Evolutionary conservation across 1,139 yeast species (phyloP).

Genomic region (Blastobotrys niveus): DNA sequence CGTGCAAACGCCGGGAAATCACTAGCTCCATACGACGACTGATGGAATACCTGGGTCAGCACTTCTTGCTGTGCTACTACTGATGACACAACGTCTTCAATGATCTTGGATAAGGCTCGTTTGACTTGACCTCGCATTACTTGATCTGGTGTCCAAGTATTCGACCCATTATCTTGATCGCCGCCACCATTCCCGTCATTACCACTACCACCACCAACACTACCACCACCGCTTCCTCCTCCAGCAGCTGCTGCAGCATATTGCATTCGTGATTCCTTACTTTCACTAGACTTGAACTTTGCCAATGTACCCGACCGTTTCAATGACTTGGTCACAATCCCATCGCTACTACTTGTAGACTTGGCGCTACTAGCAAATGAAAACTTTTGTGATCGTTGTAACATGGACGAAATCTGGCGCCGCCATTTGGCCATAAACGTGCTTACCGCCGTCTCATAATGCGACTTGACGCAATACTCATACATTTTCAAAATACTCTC

Average conservation of each 20-base stretch:
- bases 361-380: slow-evolving; percentile 16
- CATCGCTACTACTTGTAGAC: background rate
- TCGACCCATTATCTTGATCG: slow-evolving; percentile 11
- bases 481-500: slow-evolving; percentile 36
- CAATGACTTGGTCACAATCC: slow-evolving; percentile 23
- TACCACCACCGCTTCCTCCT: slow-evolving; percentile 1
- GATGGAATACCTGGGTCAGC: slow-evolving; percentile 59
- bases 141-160: slow-evolving; percentile 19
- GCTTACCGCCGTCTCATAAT: slow-evolving; percentile 28
- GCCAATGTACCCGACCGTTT: slow-evolving; percentile 33
- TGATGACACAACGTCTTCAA: slow-evolving; percentile 37
- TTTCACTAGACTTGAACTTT: slow-evolving; percentile 18
- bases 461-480: slow-evolving; percentile 24
- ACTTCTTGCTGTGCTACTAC: slow-evolving; percentile 62
- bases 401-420: slow-evolving; percentile 14
- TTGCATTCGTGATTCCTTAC: slow-evolving; percentile 5
- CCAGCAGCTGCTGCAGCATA: too few relatives aligned
- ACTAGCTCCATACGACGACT: slow-evolving; percentile 45
- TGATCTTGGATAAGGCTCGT: slow-evolving; percentile 19
- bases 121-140: slow-evolving; percentile 24
- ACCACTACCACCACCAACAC: background rate
- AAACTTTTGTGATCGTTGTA: slow-evolving; percentile 22
- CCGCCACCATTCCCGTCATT: background rate
- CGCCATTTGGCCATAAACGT: slow-evolving; percentile 33
- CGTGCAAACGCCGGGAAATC: slow-evolving; percentile 48